Evolutionary conservation across 441 rosid species (phyloP), one percentile per base, ranked within the genome.

Genomic region (Capsella rubella): DNA sequence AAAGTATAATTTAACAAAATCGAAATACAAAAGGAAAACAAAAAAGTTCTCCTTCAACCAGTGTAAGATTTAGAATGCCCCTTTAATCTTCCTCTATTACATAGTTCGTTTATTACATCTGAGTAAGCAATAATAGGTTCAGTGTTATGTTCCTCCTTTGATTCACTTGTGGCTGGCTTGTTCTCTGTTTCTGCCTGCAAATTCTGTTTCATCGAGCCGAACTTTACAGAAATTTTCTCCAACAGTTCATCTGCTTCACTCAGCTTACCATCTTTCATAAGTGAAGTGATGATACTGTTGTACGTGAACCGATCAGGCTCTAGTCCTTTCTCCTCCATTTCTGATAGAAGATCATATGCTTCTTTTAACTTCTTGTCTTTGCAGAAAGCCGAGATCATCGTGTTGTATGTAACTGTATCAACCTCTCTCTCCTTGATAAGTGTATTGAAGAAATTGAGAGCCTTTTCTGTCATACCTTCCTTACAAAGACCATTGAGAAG

Each of bases 371-470:
- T 88, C 73, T 82, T 83, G 61, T 82, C 84, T 79, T 79, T 86
- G 73, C 94, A 90, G 63, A 90, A 84, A 67, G 87, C 73, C 46
- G 91, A 82, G 75, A 95, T 90, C 78, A 95, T 78, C 12, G 87
- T 95, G 84, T 90, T 92, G 85, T 92, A 88, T 10, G 99, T 85
- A 62, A 90, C 90, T 11, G 74, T 73, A 82, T 92, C 97, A 56
- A 86, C 52, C 27, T 67, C 45, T 71, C 86, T 87, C 40, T 89
- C 94, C 70, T 86, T 78, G 69, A 82, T 80, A 86, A 90, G 89
- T 0, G 88, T 71, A 57, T 84, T 66, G 80, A 92, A 90, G 82
- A 90, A 92, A 69, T 81, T 87, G 67, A 94, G 85, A 63, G 95
- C 97, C 79, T 89, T 92, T 35, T 92, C 95, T 50, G 87, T 86